Evolutionary conservation across 257 asterid genomes (phyloP).

Genomic region (Marsdenia floribunda): DNA sequence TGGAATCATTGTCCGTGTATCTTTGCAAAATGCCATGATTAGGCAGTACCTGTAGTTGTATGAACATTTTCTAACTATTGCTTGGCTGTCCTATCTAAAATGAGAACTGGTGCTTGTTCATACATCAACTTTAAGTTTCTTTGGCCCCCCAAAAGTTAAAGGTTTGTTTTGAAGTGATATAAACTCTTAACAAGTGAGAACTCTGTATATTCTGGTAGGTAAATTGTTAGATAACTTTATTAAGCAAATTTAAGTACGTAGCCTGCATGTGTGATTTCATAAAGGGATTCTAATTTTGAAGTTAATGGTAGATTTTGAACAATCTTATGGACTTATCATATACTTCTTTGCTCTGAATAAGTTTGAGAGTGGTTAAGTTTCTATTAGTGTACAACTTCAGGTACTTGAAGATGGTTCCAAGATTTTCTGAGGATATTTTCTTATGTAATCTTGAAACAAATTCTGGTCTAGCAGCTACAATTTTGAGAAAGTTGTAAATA

Average conservation of each 20-base stretch:
- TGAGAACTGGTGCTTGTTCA: background rate
- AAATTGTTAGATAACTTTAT: background rate
- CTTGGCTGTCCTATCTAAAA: background rate
- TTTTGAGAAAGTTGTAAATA: background rate
- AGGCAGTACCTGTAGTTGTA: background rate
- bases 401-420: background rate
- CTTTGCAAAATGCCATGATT: background rate
- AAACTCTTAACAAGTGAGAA: background rate
- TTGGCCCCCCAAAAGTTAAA: too few species aligned
- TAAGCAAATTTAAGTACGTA: background rate
- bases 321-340: background rate
- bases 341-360: background rate
- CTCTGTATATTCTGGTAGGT: background rate
- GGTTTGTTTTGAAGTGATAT: background rate
- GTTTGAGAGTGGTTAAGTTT: background rate
- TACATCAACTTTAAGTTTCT: background rate
- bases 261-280: background rate
- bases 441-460: background rate
- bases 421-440: background rate
- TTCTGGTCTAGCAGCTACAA: background rate
- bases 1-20: background rate
- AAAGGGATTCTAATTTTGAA: background rate
- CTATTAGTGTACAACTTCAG: background rate
- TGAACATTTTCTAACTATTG: background rate
- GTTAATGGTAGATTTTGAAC: background rate